phyloP scores from a whole-genome alignment of 495 filamentous ascomycete species.

The Aspergillus wentii region DNA sequence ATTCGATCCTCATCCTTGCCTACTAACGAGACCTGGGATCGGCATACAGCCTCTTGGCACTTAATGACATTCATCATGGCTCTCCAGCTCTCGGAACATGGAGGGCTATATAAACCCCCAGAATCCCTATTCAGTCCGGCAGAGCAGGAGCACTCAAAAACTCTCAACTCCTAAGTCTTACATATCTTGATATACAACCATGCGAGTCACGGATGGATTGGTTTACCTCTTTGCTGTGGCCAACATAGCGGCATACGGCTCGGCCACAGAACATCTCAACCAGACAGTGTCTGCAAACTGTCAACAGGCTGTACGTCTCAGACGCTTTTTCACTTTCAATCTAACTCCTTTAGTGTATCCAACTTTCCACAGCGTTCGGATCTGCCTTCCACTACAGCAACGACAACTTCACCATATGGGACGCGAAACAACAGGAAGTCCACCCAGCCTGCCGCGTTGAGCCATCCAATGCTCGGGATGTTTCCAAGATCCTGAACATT shows the following conservation, averaged over 20 bases:
- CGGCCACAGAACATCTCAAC: too few species aligned
- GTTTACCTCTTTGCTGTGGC: not conserved
- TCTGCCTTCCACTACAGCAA: constrained; percentile 18
- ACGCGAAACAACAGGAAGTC: constrained; percentile 35
- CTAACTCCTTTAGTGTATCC: constrained; percentile 1
- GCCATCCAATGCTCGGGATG: constrained; percentile 31
- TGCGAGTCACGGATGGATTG: not conserved
- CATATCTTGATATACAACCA: not conserved
- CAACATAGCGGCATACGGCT: not conserved
- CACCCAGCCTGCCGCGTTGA: constrained; percentile 42
- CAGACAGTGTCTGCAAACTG: constrained; percentile 2
- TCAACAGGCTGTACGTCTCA: constrained; percentile 4
- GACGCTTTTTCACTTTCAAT: not conserved
- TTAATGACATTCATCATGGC: too few species aligned
- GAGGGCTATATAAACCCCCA: not conserved
- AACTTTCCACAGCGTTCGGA: constrained; percentile 8
- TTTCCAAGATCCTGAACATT: constrained; percentile 11
- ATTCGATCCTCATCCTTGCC: not conserved
- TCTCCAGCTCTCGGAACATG: too few species aligned
- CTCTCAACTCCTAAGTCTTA: too few species aligned
- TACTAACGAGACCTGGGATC: too few species aligned
- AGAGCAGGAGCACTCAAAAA: too few species aligned
- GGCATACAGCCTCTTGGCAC: too few species aligned
- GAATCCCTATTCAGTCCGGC: not conserved
- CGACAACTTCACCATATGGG: constrained; percentile 46